Evolutionary conservation across 2,329 filamentous ascomycete genomes (phyloP), one percentile per base, ranked within the genome.

Genomic region (Scedosporium minutisporum): DNA sequence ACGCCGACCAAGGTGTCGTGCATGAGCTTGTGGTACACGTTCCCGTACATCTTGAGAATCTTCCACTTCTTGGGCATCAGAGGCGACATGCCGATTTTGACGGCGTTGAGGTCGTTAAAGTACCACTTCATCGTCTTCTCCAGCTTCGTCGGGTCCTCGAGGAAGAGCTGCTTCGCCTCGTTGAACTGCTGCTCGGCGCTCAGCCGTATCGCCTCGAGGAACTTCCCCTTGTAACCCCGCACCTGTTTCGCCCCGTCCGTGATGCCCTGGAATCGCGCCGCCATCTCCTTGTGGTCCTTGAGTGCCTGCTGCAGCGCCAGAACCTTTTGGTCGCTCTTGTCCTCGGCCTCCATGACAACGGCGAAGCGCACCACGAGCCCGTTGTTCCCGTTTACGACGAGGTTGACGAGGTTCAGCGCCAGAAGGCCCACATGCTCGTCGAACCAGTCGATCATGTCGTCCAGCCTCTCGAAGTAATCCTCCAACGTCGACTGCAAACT

Each of bases 31-130:
- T 99, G 95, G 73, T 99, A 99, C 65, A 96, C 93, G 69, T 89
- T 84, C 64, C 87, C 88, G 74, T 96, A 99, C 1, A 90, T 95
- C 72, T 89, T 87, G 77, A 93, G 89, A 58, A 99, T 96, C 71
- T 89, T 93, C 95, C 95, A 99, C 74, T 95, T 96, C 76, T 90
- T 93, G 7, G 96, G 95, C 85, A 97, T 93, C 61, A 99, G 81
- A 29, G 86, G 85, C 64, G 89, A 85, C 90, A 99, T 96, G 70
- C 95, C 93, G 65, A 96, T 83, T 74, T 93, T 92, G 71, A 97
- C 93, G 3, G 91, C 92, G 74, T 96, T 96, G 44, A 99, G 83
- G 73, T 99, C 93, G 77, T 97, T 97, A 78, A 97, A 99, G 76
- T 87, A 99, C 95, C 95, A 99, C 70, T 90, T 90, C 76, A 96